Conservation (phyloP, 768 basidiomycete genomes). For the Podaxis sp. region DNA sequence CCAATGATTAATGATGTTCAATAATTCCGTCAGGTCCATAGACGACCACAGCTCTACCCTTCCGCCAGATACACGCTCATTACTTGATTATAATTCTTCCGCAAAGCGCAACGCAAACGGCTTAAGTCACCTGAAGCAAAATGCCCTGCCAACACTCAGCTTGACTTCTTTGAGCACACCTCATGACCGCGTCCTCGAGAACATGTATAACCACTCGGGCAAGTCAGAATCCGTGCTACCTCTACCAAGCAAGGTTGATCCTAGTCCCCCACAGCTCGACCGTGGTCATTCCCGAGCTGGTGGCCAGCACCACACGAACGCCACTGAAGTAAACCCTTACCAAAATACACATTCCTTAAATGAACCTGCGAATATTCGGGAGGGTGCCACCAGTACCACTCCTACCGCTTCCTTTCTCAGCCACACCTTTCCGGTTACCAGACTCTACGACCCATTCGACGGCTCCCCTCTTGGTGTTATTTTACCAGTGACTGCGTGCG, state of each 20-base stretch:
- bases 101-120: slow-evolving; percentile 1
- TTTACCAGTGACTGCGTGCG: background rate
- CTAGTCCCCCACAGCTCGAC: background rate
- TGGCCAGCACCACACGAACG: background rate
- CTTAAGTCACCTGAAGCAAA: slow-evolving; percentile 2
- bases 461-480: slow-evolving; percentile 21
- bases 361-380: slow-evolving; percentile 1
- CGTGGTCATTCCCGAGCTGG: background rate
- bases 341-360: background rate
- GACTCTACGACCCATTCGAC: slow-evolving; percentile 27
- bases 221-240: slow-evolving; percentile 5
- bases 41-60: slow-evolving; percentile 7
- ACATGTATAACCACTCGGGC: slow-evolving; percentile 1
- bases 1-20: background rate
- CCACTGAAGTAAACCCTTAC: background rate
- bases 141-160: background rate
- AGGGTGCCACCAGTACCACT: slow-evolving; percentile 2
- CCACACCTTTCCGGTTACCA: slow-evolving; percentile 10
- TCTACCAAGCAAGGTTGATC: background rate
- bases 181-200: slow-evolving; percentile 6
- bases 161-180: slow-evolving; percentile 8
- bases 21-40: background rate
- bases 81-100: background rate
- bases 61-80: background rate
- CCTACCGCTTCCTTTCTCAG: background rate